phyloP scores from a whole-genome alignment of 208 protist species.

The Leishmania arabica region DNA sequence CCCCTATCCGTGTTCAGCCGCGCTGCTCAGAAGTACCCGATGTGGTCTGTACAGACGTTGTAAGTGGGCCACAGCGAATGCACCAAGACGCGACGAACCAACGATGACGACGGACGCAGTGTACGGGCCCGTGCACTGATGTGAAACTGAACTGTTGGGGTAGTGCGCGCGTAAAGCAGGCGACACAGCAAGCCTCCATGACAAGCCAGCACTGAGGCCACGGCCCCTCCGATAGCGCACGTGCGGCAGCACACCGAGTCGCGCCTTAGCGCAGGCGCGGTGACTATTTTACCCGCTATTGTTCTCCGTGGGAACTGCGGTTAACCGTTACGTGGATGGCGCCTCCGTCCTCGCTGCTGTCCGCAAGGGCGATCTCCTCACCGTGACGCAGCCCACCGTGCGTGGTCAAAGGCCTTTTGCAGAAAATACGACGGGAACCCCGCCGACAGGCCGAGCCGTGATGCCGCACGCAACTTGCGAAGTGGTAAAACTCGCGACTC shows the following conservation, averaged over 20 bases:
- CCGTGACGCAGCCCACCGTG: background rate
- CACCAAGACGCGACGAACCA: no score
- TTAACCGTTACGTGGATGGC: background rate
- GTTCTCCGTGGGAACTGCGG: background rate
- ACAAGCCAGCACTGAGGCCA: background rate
- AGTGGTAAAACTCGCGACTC: no score
- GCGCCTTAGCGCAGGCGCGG: background rate
- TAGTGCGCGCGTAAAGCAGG: no score
- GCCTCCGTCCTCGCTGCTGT: background rate
- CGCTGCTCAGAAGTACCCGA: no score
- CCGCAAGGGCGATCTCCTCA: background rate
- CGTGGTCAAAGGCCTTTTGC: background rate
- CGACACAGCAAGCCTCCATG: background rate
- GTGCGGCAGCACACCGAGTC: background rate
- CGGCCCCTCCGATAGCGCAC: background rate
- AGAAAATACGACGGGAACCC: background rate
- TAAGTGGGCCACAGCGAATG: no score
- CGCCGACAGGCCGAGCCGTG: background rate
- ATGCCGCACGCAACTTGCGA: background rate
- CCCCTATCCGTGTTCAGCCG: no score
- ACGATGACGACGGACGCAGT: no score
- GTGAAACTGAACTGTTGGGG: no score
- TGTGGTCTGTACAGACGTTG: no score
- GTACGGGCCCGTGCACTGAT: no score
- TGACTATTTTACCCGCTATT: no score